Base-by-base conservation (phyloP, 2,329 filamentous ascomycete genomes). In the Xylaria sp. region DNA sequence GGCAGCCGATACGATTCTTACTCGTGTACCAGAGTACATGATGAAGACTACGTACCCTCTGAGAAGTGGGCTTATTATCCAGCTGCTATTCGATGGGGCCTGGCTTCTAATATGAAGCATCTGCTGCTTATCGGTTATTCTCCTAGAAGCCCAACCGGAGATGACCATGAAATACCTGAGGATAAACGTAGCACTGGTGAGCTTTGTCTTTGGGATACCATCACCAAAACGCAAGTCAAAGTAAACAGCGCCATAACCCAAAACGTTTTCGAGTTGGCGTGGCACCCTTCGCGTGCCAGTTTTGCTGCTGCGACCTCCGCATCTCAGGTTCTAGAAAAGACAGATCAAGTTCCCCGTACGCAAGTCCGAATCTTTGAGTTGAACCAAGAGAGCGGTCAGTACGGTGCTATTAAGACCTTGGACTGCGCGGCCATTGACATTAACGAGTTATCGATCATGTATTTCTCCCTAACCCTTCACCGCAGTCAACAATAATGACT, bases 211-310 rank as follows among this genome's bases (percentile, higher is more conserved):
- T 89, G 85, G 85, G 79, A 89, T 68, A 80, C 82, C 0, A 56
- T 71, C 0, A 76, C 74, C 1, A 76, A 77, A 9, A 71, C 76
- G 9, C 76, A 79, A 44, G 74, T 87, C 44, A 77, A 76, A 4
- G 78, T 89, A 3, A 74, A 79, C 19, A 81, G 82, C 3, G 82
- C 80, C 1, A 81, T 81, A 0, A 81, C 80, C 0, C 81, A 85
- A 46, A 89, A 89, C 58, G 84, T 88, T 1, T 89, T 89, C 44
- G 87, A 89, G 67, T 83, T 88, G 1, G 76, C 80, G 0, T 89
- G 87, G 87, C 87, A 89, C 68, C 86, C 87, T 0, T 78, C 70
- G 0, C 76, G 83, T 46, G 74, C 77, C 2, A 77, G 78, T 21
- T 89, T 89, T 65, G 75, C 85, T 4, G 85, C 80, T 3, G 86